Evolutionary conservation across 768 basidiomycete species (phyloP), one percentile per base, ranked within the genome.

Genomic region (Termitomyces titanicus): DNA sequence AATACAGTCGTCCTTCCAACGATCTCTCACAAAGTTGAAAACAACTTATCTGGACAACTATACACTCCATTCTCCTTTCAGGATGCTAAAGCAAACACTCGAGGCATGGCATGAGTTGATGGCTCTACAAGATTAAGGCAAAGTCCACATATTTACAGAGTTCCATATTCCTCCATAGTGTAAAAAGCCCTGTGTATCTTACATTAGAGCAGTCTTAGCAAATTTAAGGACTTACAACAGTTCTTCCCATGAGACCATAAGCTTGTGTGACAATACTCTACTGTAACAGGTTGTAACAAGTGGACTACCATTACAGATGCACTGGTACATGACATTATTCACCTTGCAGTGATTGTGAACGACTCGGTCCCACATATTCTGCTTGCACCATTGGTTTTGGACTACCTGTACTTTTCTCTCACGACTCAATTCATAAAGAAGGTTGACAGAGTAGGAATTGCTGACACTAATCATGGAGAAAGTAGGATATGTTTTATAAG

Each of bases 351-450:
- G 87, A 35, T 71, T 70, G 59, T 83, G 76, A 4, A 92, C 84
- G 1, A 76, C 75, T 50, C 71, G 72, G 64, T 92, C 89, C 87
- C 89, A 94, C 5, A 70, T 74, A 56, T 92, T 94, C 5, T 83
- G 85, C 66, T 91, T 84, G 62, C 85, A 88, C 91, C 92, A 95
- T 47, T 92, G 74, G 67, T 92, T 90, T 67, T 92, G 92, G 15
- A 94, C 88, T 29, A 92, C 81, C 54, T 89, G 79, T 5, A 89
- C 80, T 56, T 80, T 77, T 51, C 83, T 73, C 60, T 79, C 72
- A 17, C 76, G 71, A 35, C 75, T 76, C 42, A 92, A 68, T 15
- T 77, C 76, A 27, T 73, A 68, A 13, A 94, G 77, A 12, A 82
- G 55, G 3, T 64, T 63, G 2, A 83, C 76, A 55, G 90, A 85